Conservation (phyloP, 2,329 filamentous ascomycete species). For the Tolypocladium tundrense region DNA sequence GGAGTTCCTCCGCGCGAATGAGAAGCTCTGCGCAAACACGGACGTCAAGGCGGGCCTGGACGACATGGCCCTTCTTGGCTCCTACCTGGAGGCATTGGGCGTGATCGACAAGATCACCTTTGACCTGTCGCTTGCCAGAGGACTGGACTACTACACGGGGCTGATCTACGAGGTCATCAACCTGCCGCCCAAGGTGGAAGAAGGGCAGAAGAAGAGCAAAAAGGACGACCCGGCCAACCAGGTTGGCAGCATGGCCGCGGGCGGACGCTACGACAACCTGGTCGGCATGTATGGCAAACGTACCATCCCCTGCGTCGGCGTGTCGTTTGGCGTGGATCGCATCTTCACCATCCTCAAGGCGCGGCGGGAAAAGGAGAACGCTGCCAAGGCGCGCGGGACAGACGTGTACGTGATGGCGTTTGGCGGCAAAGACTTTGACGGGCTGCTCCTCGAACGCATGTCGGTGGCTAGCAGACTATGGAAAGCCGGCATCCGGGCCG, state of each 20-base stretch:
- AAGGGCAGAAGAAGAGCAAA: slow-evolving; percentile 35
- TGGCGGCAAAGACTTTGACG: slow-evolving; percentile 74
- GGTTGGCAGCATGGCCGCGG: slow-evolving; percentile 80
- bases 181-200: slow-evolving; percentile 29
- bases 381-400: slow-evolving; percentile 48
- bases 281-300: slow-evolving; percentile 90
- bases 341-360: slow-evolving; percentile 91
- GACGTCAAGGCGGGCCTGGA: slow-evolving; percentile 69
- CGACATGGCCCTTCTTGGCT: slow-evolving; percentile 72
- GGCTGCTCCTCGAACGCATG: slow-evolving; percentile 76
- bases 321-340: slow-evolving; percentile 90
- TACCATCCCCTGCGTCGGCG: slow-evolving; percentile 55
- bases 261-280: slow-evolving; percentile 84
- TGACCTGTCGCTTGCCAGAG: slow-evolving; percentile 80
- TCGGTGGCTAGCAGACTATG: slow-evolving; percentile 65
- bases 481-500: slow-evolving; percentile 74
- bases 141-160: slow-evolving; percentile 87
- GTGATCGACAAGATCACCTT: slow-evolving; percentile 70
- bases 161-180: slow-evolving; percentile 86
- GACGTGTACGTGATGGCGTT: slow-evolving; percentile 96
- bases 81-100: slow-evolving; percentile 70
- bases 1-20: slow-evolving; percentile 56
- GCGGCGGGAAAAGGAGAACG: slow-evolving; percentile 53
- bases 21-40: slow-evolving; percentile 57
- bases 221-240: slow-evolving; percentile 43